A percentile compares a stretch with the other conserved stretches of the same genome.
Conservation (phyloP, 768 basidiomycete genomes). For the Lactifluus hygrophoroides region DNA sequence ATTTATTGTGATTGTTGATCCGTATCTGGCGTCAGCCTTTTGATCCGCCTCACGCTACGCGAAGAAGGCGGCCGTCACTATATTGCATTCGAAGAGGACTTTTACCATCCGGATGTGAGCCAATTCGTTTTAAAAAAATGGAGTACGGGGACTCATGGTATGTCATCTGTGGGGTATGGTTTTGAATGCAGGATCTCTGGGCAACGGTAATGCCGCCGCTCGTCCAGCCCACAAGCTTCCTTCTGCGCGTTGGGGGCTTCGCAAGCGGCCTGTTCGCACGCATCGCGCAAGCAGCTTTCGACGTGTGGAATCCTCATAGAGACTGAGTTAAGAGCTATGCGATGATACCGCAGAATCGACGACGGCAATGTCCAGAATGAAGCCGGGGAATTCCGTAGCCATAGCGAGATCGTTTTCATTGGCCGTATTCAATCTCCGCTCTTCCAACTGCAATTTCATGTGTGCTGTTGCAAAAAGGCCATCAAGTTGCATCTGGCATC, state of each 20-base stretch:
- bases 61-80: conserved; percentile 28
- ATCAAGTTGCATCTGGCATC: too few relatives aligned
- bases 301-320: neutral
- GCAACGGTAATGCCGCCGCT: conserved; percentile 37
- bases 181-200: conserved; percentile 35
- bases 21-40: neutral
- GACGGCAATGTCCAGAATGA: neutral
- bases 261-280: conserved; percentile 2
- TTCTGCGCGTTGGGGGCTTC: conserved; percentile 25
- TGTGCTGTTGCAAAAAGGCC: too few relatives aligned
- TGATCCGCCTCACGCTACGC: conserved; percentile 44
- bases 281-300: conserved; percentile 5
- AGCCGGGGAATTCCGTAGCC: neutral
- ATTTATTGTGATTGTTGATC: neutral
- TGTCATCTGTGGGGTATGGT: neutral
- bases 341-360: neutral
- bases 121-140: neutral
- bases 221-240: conserved; percentile 28
- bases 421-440: neutral
- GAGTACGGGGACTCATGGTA: neutral
- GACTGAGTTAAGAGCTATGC: neutral
- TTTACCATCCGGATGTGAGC: conserved; percentile 44
- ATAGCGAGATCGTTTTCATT: neutral
- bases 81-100: conserved; percentile 44
- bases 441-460: too few relatives aligned